A percentile compares a stretch with the other conserved stretches of the same genome.
Conservation (phyloP, 768 basidiomycete genomes). For the Dentipellis fragilis region DNA sequence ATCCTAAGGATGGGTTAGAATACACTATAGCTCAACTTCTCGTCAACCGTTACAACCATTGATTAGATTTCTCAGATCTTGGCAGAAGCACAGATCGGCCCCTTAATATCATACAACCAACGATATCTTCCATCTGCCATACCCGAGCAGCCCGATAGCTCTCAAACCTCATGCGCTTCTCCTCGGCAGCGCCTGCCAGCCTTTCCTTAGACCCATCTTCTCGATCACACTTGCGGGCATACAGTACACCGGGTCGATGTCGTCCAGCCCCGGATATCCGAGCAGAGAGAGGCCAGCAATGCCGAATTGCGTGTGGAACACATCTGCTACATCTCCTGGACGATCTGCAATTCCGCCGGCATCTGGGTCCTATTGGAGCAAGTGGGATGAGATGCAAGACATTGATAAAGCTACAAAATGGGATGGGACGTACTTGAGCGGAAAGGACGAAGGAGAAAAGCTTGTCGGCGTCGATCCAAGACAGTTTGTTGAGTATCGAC, state of each 20-base stretch:
- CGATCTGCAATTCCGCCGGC: conserved; percentile 91
- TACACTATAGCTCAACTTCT: too few species aligned
- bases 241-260: conserved; percentile 92
- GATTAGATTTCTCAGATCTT: too few species aligned
- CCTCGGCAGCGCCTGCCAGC: conserved; percentile 44
- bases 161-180: neutral
- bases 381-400: neutral
- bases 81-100: too few species aligned
- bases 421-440: conserved; percentile 50
- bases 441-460: conserved; percentile 76
- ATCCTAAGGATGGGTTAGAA: too few species aligned
- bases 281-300: conserved; percentile 78
- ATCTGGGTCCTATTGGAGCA: conserved; percentile 65
- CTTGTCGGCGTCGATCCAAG: conserved; percentile 83
- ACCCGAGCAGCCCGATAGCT: neutral
- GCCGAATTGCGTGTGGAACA: conserved; percentile 95
- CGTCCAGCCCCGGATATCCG: conserved; percentile 74
- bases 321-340: conserved; percentile 88
- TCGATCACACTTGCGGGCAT: conserved; percentile 80
- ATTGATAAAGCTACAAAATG: neutral
- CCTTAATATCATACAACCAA: too few species aligned
- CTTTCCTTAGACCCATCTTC: conserved; percentile 55
- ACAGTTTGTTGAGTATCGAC: conserved; percentile 70
- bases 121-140: too few species aligned
- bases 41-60: too few species aligned